Evolutionary conservation across 2,329 filamentous ascomycete genomes (phyloP).

Genomic region (Uncinocarpus reesii): DNA sequence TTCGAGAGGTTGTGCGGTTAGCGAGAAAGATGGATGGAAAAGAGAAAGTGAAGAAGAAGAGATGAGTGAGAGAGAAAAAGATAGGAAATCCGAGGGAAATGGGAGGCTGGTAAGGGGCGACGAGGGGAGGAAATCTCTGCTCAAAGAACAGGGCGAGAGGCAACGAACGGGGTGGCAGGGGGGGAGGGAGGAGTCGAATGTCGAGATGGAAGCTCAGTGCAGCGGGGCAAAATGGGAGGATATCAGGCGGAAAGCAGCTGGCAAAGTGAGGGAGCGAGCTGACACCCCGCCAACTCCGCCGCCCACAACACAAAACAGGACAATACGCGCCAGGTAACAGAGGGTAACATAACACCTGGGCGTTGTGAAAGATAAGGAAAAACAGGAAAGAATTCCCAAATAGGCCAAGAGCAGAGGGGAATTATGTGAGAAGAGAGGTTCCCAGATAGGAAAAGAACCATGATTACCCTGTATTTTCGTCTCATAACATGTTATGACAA

Average conservation of each 20-base stretch:
- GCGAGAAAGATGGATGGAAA: slow-evolving; percentile 1
- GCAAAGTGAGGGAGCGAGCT: neutral
- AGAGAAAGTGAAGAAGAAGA: neutral
- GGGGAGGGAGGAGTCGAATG: neutral
- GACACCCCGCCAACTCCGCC: neutral
- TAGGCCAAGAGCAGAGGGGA: no score
- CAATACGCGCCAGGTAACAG: neutral
- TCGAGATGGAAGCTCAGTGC: neutral
- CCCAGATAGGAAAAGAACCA: neutral
- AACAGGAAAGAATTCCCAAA: no score
- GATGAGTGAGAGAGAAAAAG: slow-evolving; percentile 1
- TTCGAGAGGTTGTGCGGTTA: neutral
- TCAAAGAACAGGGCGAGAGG: neutral
- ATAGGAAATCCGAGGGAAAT: neutral
- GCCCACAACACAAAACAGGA: neutral
- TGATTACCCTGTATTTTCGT: neutral
- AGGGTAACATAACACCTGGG: neutral
- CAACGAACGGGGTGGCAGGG: no score
- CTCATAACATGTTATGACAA: neutral
- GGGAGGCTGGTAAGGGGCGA: no score
- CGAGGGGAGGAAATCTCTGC: neutral
- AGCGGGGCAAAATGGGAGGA: neutral
- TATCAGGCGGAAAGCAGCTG: neutral
- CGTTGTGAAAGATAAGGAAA: neutral
- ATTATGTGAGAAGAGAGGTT: no score